Evolutionary conservation across 352 stramenopile genomes (phyloP).

Genomic region (Aphanomyces cochlioides): DNA sequence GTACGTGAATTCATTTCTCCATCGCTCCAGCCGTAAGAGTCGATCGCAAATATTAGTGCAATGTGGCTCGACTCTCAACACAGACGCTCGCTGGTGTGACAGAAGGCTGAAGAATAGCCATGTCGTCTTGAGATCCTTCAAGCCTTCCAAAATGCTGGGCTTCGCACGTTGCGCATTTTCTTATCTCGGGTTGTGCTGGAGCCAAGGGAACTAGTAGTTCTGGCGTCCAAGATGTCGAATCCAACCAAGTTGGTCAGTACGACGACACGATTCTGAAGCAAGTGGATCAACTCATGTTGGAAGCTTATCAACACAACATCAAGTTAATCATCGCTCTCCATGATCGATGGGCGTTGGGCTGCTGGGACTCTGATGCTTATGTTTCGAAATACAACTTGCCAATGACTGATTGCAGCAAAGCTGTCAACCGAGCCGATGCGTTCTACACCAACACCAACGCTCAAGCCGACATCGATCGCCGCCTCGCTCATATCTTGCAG

Average conservation of each 20-base stretch:
- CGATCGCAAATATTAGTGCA: too few relatives aligned
- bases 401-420: not conserved
- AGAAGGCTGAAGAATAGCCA: too few relatives aligned
- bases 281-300: conserved; percentile 22
- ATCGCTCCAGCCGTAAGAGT: too few relatives aligned
- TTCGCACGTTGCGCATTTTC: conserved; percentile 22
- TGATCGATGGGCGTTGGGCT: conserved; percentile 13
- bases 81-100: too few relatives aligned
- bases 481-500: conserved; percentile 7
- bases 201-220: conserved; percentile 13
- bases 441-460: conserved; percentile 13
- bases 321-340: conserved; percentile 26
- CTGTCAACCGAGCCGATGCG: not conserved
- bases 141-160: not conserved
- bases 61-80: too few relatives aligned
- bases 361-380: conserved; percentile 24
- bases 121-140: conserved; percentile 1
- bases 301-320: not conserved
- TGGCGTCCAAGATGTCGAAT: conserved; percentile 7
- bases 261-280: conserved; percentile 12
- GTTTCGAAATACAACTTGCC: conserved; percentile 19
- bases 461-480: conserved; percentile 20
- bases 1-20: too few relatives aligned
- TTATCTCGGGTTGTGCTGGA: not conserved
- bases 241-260: not conserved